Evolutionary conservation across 371 early-diverging fungal genomes (phyloP).

Genomic region (Cokeromyces recurvatus): DNA sequence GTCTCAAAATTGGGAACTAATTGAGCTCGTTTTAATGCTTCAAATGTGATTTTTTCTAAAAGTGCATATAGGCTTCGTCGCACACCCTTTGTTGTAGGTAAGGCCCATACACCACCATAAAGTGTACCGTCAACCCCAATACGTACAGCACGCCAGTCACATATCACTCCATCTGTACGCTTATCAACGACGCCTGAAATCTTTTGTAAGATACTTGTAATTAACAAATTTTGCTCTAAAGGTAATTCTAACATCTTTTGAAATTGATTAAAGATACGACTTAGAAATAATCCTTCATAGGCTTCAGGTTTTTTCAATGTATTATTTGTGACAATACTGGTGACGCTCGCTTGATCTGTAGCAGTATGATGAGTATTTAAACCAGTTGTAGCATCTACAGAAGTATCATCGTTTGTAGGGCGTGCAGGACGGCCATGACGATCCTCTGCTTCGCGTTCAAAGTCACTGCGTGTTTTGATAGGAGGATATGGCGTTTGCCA

Average conservation of each 20-base stretch:
- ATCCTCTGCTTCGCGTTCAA: conserved; percentile 18
- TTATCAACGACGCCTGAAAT: conserved; percentile 44
- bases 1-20: conserved; percentile 50
- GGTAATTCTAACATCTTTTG: conserved; percentile 39
- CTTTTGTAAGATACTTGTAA: conserved; percentile 47
- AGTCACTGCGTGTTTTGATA: conserved; percentile 28
- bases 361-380: neutral
- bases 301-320: conserved; percentile 17
- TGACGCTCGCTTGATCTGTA: conserved; percentile 17
- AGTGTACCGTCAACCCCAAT: conserved; percentile 39
- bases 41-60: conserved; percentile 47
- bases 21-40: conserved; percentile 47
- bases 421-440: conserved; percentile 30
- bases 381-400: neutral
- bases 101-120: conserved; percentile 45
- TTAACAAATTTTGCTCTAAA: conserved; percentile 43
- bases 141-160: conserved; percentile 46
- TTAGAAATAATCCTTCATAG: conserved; percentile 45
- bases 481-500: conserved; percentile 49
- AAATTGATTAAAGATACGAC: conserved; percentile 43
- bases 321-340: neutral
- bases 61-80: conserved; percentile 41
- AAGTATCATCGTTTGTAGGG: conserved; percentile 3
- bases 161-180: conserved; percentile 46
- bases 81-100: conserved; percentile 31